These are phyloP conservation scores for Aristolochia fimbriata DNA, from an alignment of 164 flowering plant genomes.

Conservation along the genomic window DNA sequence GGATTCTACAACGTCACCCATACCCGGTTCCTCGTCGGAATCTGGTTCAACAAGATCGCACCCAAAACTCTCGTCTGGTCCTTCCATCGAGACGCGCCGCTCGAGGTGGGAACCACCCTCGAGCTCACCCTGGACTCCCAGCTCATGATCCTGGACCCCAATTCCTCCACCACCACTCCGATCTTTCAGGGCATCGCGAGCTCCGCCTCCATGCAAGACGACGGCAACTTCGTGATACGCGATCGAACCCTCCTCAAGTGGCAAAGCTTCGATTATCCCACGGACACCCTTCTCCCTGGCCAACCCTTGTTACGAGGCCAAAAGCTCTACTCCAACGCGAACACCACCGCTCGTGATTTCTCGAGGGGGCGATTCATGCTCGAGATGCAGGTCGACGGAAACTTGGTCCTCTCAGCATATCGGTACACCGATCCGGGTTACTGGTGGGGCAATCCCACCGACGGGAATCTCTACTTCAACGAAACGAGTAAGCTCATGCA, in stretches of 20 bases:
- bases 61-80: conserved; percentile 25
- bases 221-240: conserved; percentile 22
- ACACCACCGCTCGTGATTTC: conserved; percentile 4
- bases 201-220: conserved; percentile 16
- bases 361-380: conserved; percentile 18
- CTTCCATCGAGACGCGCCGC: conserved; percentile 20
- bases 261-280: conserved; percentile 22
- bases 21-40: conserved; percentile 17
- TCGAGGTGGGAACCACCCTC: conserved; percentile 10
- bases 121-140: conserved; percentile 8
- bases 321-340: conserved; percentile 9
- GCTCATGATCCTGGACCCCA: conserved; percentile 8
- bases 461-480: conserved; percentile 1
- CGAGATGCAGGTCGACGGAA: conserved; percentile 19
- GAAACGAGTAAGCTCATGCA: conserved; percentile 4
- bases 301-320: conserved; percentile 3
- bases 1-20: conserved; percentile 19
- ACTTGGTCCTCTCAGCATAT: conserved; percentile 16
- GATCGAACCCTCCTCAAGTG: conserved; percentile 7
- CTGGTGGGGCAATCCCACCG: conserved; percentile 5
- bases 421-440: conserved; percentile 13
- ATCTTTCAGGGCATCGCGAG: conserved; percentile 1
- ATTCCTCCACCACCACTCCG: background rate
- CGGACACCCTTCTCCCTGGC: conserved; percentile 21
- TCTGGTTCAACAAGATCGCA: conserved; percentile 25